phyloP scores from a whole-genome alignment of 2,329 filamentous ascomycete genomes.

The Cytospora piceae region DNA sequence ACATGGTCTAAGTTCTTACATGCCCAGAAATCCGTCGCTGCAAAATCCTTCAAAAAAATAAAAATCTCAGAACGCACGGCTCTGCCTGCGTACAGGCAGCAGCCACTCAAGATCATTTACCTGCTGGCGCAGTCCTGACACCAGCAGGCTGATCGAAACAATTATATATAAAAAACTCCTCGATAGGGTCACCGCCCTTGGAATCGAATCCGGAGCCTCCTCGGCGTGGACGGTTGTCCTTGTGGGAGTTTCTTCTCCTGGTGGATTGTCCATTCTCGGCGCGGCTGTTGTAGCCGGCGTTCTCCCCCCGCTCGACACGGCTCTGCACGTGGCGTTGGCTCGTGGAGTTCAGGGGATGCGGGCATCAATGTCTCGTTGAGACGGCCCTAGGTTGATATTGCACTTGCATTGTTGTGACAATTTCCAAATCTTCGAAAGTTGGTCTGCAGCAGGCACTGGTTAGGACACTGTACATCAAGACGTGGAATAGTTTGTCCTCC shows the following conservation, averaged over 20 bases:
- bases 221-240: not conserved
- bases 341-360: constrained; percentile 7
- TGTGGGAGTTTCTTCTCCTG: not conserved
- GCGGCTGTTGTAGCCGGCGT: constrained; percentile 6
- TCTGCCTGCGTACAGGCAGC: not conserved
- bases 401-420: constrained; percentile 18
- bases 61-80: not conserved
- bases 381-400: constrained; percentile 9
- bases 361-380: not conserved
- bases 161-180: not conserved
- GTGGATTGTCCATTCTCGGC: constrained; percentile 2
- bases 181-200: not conserved
- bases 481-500: too few relatives aligned
- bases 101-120: not conserved
- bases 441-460: not conserved
- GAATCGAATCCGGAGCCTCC: not conserved
- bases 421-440: not conserved
- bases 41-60: not conserved
- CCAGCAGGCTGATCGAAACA: not conserved
- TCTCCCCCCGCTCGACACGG: constrained; percentile 21
- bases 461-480: not conserved
- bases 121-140: constrained; percentile 1
- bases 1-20: constrained; percentile 25
- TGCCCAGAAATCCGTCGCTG: constrained; percentile 13
- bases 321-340: constrained; percentile 6